These are phyloP conservation scores for Eucalyptus tenuipes DNA, from an alignment of 345 rosid species.

Conservation along the genomic window DNA sequence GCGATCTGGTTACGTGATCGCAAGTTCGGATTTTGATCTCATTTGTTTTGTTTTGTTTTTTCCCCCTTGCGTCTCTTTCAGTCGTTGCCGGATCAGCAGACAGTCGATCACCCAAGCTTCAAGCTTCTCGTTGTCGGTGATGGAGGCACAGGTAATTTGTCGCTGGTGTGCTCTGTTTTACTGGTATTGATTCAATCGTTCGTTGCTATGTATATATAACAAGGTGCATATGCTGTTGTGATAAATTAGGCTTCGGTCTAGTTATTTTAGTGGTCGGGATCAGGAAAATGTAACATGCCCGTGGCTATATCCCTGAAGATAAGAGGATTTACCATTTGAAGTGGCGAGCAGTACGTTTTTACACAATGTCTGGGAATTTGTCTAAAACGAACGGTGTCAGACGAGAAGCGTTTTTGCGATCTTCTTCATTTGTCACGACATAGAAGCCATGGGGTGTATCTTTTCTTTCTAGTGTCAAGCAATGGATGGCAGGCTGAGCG, in stretches of 20 bases:
- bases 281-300: not conserved
- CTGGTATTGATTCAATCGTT: too few relatives aligned
- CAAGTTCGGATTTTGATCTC: not conserved
- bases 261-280: not conserved
- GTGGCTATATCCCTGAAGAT: not conserved
- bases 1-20: not conserved
- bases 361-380: not conserved
- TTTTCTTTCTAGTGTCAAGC: too few relatives aligned
- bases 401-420: not conserved
- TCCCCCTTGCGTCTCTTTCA: not conserved
- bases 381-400: not conserved
- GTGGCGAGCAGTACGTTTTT: not conserved
- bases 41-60: not conserved
- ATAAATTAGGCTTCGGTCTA: not conserved
- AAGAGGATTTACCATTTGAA: not conserved
- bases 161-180: not conserved
- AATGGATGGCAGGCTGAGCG: not conserved
- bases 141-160: constrained; percentile 72
- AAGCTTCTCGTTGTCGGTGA: constrained; percentile 97
- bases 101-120: constrained; percentile 82
- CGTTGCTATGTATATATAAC: not conserved
- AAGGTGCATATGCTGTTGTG: not conserved
- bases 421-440: not conserved
- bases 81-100: constrained; percentile 77
- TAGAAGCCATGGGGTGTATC: not conserved